Base-by-base conservation (phyloP, 2,329 filamentous ascomycete species). In the Ceratocystiopsis sp. region DNA sequence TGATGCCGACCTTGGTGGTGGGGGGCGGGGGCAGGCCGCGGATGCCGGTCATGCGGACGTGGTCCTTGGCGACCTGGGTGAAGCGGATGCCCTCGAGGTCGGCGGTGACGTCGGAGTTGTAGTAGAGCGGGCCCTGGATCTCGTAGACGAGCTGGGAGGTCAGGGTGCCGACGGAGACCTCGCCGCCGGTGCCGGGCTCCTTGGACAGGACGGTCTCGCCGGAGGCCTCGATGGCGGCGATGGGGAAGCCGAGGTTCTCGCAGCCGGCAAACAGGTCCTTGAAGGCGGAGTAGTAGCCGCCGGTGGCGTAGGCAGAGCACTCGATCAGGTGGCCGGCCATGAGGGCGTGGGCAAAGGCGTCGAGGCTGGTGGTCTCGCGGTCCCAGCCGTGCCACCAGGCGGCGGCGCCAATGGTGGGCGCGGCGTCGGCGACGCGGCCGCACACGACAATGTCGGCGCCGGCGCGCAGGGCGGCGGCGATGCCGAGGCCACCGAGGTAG, bases 341-440 rank as follows among this genome's bases (percentile, higher is more conserved):
- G n/a, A n/a, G n/a, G n/a, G n/a, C n/a, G n/a, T n/a, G n/a, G n/a
- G n/a, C n/a, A n/a, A n/a, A n/a, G n/a, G n/a, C n/a, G n/a, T n/a
- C n/a, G n/a, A n/a, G n/a, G n/a, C 33, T 34, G 33, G 12, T 8
- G 33, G 33, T 34, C 12, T 60, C 14, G 64, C 60, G 1, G 47
- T n/a, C 47, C 72, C 71, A 76, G 1, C 59, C 56, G 42, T 75
- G 63, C 64, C 70, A 76, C 57, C 62, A 75, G 50, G 65, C 65
- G 0, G 71, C 71, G 0, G 69, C 68, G 0, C 67, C 43, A 40
- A 75, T 73, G 0, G 72, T 68, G 0, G 67, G 68, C 4, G 63
- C 66, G 0, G 68, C 67, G 29, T 47, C 45, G 18, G 16, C 25
- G 40, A 40, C 65, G 4, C 67, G 58, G 0, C 67, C 67, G 42